A percentile compares a stretch with the other conserved stretches of the same genome.
phyloP scores from a whole-genome alignment of 257 asterid genomes.

The Nicotiana sylvestris region DNA sequence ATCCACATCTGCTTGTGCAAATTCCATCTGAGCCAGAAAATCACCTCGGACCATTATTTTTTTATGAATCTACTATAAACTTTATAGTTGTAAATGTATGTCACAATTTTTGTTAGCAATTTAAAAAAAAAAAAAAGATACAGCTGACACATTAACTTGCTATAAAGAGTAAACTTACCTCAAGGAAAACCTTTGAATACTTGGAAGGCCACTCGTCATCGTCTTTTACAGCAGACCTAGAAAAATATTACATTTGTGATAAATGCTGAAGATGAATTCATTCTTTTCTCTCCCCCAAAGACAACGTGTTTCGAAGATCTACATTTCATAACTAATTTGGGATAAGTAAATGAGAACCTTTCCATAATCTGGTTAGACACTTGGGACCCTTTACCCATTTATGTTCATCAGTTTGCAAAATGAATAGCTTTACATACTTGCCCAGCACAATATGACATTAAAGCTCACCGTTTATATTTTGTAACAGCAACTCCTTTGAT shows the following conservation, averaged over 20 bases:
- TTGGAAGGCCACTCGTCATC: slow-evolving; percentile 99
- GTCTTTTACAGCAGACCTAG: slow-evolving; percentile 82
- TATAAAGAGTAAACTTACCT: slow-evolving; percentile 44
- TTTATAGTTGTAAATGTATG: neutral
- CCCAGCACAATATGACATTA: slow-evolving; percentile 4
- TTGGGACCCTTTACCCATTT: neutral
- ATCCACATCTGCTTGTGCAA: neutral
- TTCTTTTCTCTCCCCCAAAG: neutral
- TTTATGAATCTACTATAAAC: neutral
- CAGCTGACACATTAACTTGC: neutral
- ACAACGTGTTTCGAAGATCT: neutral
- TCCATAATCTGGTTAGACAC: slow-evolving; percentile 1
- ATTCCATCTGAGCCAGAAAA: neutral
- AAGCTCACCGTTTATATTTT: slow-evolving; percentile 73
- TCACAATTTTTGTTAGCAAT: neutral
- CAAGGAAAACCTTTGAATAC: slow-evolving; percentile 83
- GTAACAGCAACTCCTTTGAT: slow-evolving; percentile 95
- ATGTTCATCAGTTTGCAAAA: neutral
- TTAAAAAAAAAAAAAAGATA: neutral
- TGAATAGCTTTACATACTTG: neutral
- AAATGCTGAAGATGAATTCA: neutral
- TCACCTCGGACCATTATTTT: neutral
- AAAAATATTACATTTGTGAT: neutral
- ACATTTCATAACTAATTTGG: neutral
- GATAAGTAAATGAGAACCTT: neutral